These are phyloP conservation scores for Coniosporium apollinis DNA, from an alignment of 495 filamentous ascomycete species.

Conservation along the genomic window DNA sequence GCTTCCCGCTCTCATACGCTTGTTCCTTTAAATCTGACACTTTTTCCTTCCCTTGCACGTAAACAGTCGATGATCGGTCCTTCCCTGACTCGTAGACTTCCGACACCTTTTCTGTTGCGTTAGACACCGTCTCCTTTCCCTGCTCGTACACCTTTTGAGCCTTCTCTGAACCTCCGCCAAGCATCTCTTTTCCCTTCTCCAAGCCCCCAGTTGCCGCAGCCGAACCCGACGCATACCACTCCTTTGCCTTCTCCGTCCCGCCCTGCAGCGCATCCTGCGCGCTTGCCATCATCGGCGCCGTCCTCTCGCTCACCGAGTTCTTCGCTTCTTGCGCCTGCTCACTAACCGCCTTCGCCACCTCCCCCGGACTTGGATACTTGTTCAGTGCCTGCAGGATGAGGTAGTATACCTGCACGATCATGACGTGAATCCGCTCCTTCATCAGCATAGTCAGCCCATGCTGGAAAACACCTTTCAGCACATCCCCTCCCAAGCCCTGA, in stretches of 20 bases:
- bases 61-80: too few species aligned
- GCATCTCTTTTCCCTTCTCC: not conserved
- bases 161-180: not conserved
- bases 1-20: too few species aligned
- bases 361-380: slow-evolving; percentile 18
- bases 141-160: not conserved
- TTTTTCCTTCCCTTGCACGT: not conserved
- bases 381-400: slow-evolving; percentile 20
- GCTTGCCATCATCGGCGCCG: not conserved
- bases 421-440: slow-evolving; percentile 64
- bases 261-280: not conserved
- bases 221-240: not conserved
- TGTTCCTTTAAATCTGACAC: not conserved
- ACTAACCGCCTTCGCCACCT: slow-evolving; percentile 12
- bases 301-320: not conserved
- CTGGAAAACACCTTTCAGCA: slow-evolving; percentile 71
- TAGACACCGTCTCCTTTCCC: not conserved
- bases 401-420: slow-evolving; percentile 55
- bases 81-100: too few species aligned
- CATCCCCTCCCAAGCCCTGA: slow-evolving; percentile 56
- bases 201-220: not conserved
- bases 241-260: not conserved
- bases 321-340: slow-evolving; percentile 7
- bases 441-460: slow-evolving; percentile 83
- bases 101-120: too few species aligned